A percentile compares a stretch with the other conserved stretches of the same genome.
phyloP scores from a whole-genome alignment of 148 eudicot genomes.

The Chenopodium berlandieri region DNA sequence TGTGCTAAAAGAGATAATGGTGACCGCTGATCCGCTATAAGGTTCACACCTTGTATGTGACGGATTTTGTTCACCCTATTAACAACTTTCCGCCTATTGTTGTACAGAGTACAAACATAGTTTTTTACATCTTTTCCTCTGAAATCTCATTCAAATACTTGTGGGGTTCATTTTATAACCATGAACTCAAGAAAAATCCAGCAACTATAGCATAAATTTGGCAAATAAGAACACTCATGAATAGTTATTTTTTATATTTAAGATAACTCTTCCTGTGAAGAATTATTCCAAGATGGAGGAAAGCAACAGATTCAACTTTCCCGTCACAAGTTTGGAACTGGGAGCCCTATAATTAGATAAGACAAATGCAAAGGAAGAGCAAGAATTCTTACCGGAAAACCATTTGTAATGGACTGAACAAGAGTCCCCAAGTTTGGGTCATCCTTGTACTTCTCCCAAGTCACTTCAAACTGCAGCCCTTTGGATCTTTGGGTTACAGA shows the following conservation, averaged over 20 bases:
- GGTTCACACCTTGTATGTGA: neutral
- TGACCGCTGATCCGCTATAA: neutral
- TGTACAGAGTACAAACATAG: neutral
- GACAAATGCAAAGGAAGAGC: neutral
- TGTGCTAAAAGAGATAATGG: neutral
- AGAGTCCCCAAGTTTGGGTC: constrained; percentile 68
- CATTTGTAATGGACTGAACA: constrained; percentile 33
- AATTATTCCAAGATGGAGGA: no score
- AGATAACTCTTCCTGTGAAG: neutral
- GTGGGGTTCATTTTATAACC: neutral
- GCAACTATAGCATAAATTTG: neutral
- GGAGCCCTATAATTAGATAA: neutral
- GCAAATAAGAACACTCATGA: neutral
- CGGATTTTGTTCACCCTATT: neutral
- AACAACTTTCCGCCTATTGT: neutral
- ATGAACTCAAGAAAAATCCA: neutral
- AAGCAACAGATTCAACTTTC: constrained; percentile 1
- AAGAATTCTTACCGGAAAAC: constrained; percentile 24
- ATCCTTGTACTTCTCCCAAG: constrained; percentile 81
- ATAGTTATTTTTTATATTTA: no score
- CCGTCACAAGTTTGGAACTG: neutral
- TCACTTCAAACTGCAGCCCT: constrained; percentile 60
- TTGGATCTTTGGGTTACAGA: constrained; percentile 49
- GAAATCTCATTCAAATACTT: neutral
- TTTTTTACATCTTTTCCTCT: neutral